These are phyloP conservation scores for Neckera pumila DNA, from an alignment of 225 moss, liverwort and hornwort genomes.

Conservation along the genomic window DNA sequence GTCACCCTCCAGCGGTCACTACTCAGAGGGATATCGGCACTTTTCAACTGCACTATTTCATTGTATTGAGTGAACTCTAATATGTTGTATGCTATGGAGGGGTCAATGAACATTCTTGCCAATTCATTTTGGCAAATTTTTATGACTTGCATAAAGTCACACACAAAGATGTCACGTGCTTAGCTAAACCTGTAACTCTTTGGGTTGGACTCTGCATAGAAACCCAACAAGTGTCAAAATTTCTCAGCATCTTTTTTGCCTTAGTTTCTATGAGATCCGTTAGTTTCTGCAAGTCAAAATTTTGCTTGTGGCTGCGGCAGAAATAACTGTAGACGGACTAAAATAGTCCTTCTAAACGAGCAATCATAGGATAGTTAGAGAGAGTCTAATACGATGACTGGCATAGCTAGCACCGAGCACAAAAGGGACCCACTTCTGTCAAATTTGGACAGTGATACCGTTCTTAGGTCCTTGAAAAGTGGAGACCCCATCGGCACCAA, in stretches of 20 bases:
- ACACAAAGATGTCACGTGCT: too few species aligned
- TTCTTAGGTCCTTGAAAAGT: accelerated
- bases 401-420: accelerated
- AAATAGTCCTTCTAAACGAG: accelerated
- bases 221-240: too few species aligned
- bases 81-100: too few species aligned
- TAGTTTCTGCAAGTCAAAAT: accelerated
- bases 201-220: too few species aligned
- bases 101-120: too few species aligned
- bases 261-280: not conserved
- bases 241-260: accelerated
- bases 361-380: accelerated
- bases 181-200: too few species aligned
- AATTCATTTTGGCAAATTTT: too few species aligned
- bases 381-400: not conserved
- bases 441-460: not conserved
- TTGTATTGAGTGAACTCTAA: too few species aligned
- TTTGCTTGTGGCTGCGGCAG: accelerated
- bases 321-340: accelerated
- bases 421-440: not conserved
- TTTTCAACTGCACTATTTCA: too few species aligned
- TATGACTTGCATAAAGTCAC: too few species aligned
- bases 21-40: too few species aligned
- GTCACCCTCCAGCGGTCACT: too few species aligned
- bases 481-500: accelerated